Percentiles rank a stretch among this genome's conserved stretches.
These are phyloP conservation scores for Rhodofomes roseus DNA, from an alignment of 1,284 basidiomycete genomes.

Conservation along the genomic window DNA sequence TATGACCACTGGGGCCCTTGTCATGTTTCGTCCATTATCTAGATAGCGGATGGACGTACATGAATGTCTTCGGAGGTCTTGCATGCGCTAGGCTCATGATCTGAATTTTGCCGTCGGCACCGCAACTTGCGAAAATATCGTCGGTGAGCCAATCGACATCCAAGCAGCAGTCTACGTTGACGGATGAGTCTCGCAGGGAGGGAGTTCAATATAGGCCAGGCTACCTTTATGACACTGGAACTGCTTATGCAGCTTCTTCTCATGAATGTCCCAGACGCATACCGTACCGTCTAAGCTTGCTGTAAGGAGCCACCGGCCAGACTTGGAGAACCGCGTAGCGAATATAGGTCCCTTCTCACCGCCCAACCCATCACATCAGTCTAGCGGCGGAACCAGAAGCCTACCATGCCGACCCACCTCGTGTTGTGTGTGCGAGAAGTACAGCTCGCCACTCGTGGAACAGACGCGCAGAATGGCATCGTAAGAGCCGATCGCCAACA, in stretches of 20 bases:
- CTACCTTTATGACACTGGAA: constrained; percentile 66
- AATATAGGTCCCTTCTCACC: constrained; percentile 70
- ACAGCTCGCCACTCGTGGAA: constrained; percentile 49
- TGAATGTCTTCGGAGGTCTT: constrained; percentile 52
- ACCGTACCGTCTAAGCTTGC: constrained; percentile 73
- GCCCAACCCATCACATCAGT: constrained; percentile 14
- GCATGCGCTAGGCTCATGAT: constrained; percentile 51
- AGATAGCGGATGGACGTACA: constrained; percentile 38
- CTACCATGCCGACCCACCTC: constrained; percentile 41
- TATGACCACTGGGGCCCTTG: constrained; percentile 57
- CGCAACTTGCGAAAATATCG: constrained; percentile 68
- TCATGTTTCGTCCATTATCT: not conserved
- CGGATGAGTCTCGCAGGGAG: constrained; percentile 12
- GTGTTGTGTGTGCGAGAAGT: constrained; percentile 60
- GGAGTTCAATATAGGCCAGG: constrained; percentile 5
- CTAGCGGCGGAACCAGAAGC: constrained; percentile 8
- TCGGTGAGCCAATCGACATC: constrained; percentile 81
- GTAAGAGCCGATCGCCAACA: constrained; percentile 75
- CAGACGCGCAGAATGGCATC: constrained; percentile 68
- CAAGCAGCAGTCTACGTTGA: constrained; percentile 60
- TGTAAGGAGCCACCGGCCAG: constrained; percentile 64
- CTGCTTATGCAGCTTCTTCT: constrained; percentile 56
- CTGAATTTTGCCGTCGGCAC: constrained; percentile 64
- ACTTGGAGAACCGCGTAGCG: constrained; percentile 66
- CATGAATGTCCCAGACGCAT: constrained; percentile 74